These are phyloP conservation scores for Lithocarpus polystachyus DNA, from an alignment of 306 rosid species.

Conservation along the genomic window DNA sequence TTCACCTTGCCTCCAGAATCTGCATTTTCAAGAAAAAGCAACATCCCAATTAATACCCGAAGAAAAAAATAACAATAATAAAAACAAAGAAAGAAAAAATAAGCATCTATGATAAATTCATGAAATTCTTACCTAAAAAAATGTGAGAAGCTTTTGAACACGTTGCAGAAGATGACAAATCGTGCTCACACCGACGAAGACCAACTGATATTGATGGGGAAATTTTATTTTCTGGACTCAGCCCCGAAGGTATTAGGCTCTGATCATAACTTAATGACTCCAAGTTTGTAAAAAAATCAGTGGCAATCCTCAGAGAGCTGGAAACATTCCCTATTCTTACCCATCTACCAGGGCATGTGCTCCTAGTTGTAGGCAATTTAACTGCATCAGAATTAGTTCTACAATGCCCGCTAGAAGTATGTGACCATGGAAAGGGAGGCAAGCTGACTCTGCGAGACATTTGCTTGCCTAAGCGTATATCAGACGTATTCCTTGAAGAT, in stretches of 20 bases:
- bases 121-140: slow-evolving; percentile 45
- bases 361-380: slow-evolving; percentile 63
- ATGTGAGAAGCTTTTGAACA: slow-evolving; percentile 47
- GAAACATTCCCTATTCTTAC: slow-evolving; percentile 47
- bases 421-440: slow-evolving; percentile 89
- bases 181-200: slow-evolving; percentile 40
- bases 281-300: slow-evolving; percentile 55
- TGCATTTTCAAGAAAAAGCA: slow-evolving; percentile 47
- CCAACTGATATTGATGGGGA: slow-evolving; percentile 34
- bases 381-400: slow-evolving; percentile 69
- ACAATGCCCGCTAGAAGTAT: slow-evolving; percentile 67
- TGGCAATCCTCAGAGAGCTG: slow-evolving; percentile 31
- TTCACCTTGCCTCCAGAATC: slow-evolving; percentile 48
- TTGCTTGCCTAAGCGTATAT: slow-evolving; percentile 69
- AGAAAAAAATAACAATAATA: neutral
- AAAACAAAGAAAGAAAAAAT: neutral
- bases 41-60: slow-evolving; percentile 14
- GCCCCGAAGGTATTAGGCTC: slow-evolving; percentile 69
- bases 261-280: slow-evolving; percentile 69
- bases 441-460: slow-evolving; percentile 67
- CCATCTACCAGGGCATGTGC: slow-evolving; percentile 89
- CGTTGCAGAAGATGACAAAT: slow-evolving; percentile 39
- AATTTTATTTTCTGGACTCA: slow-evolving; percentile 39
- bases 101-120: neutral
- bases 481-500: slow-evolving; percentile 56